These are phyloP conservation scores for Abrus pulchellus DNA, from an alignment of 306 rosid species.

Conservation along the genomic window DNA sequence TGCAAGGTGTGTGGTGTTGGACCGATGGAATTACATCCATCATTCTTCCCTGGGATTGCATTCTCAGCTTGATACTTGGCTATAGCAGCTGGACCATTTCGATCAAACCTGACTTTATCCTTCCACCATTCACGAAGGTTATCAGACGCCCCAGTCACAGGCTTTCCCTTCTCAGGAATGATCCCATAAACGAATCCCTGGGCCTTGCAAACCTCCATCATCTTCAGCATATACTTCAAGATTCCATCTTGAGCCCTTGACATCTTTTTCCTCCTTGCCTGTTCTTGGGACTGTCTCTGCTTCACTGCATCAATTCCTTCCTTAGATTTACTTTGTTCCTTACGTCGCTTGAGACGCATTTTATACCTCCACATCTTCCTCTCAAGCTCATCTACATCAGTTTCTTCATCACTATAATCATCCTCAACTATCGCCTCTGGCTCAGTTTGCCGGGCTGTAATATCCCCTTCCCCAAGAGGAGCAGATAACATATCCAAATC, in stretches of 20 bases:
- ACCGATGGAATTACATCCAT: slow-evolving; percentile 63
- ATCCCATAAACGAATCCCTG: slow-evolving; percentile 87
- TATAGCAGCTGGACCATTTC: slow-evolving; percentile 83
- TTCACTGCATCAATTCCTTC: slow-evolving; percentile 64
- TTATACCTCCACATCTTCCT: slow-evolving; percentile 78
- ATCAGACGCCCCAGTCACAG: slow-evolving; percentile 80
- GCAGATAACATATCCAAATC: slow-evolving; percentile 64
- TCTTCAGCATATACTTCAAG: slow-evolving; percentile 80
- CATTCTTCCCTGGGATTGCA: slow-evolving; percentile 63
- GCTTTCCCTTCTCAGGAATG: slow-evolving; percentile 82
- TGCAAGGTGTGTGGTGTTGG: slow-evolving; percentile 81
- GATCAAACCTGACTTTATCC: slow-evolving; percentile 78
- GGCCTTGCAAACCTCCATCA: slow-evolving; percentile 89
- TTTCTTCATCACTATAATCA: slow-evolving; percentile 70
- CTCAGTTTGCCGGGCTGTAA: slow-evolving; percentile 51
- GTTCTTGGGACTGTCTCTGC: slow-evolving; percentile 81
- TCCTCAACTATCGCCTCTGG: slow-evolving; percentile 65
- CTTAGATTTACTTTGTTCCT: slow-evolving; percentile 65
- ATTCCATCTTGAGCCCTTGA: slow-evolving; percentile 86
- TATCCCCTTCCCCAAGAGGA: slow-evolving; percentile 57
- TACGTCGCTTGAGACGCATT: slow-evolving; percentile 64
- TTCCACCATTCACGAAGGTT: slow-evolving; percentile 91
- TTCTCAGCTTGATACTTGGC: slow-evolving; percentile 74
- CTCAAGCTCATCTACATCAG: slow-evolving; percentile 76
- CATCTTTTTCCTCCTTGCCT: slow-evolving; percentile 89